Base-by-base conservation (phyloP, 2,329 filamentous ascomycete species). In the Talaromyces sp. region DNA sequence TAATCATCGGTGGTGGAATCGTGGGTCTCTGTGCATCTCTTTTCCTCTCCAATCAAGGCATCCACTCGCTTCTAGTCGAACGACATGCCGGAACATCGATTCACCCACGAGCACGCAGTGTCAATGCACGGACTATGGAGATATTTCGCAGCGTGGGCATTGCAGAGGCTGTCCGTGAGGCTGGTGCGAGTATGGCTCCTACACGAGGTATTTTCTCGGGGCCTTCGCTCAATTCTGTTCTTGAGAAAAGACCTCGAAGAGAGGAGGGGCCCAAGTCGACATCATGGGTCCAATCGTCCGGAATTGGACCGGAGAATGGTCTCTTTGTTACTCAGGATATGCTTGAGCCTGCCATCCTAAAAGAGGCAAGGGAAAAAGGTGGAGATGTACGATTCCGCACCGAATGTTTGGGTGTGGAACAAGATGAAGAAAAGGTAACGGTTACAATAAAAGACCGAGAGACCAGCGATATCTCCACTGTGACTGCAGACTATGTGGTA, bases 311-410 rank as follows among this genome's bases (percentile, higher is more conserved):
- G 12, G 60, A 61, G 44, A 34, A 57, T 47, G 60, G 60, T 40
- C 33, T 51, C 6, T 61, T 61, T 52, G 60, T 61, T n/a, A 61
- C 60, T 31, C 60, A 61, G 60, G 60, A 61, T 33, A 61, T 61
- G 60, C 55, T 61, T 23, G 60, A 61, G 31, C 60, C 60, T 4
- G 55, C 57, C 6, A 16, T 61, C 12, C 10, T 58, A 31, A 58
- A 61, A 18, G 50, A 28, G 12, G 60, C 60, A 18, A 51, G 7
- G 10, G 55, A 57, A 36, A 56, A n/a, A 33, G 55, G 50, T 18
- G 55, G 60, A 8, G 60, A 61, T 54, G 3, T 61, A 33, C n/a
- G 60, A 36, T 58, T 61, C 18, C 18, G 47, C 30, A 47, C 55
- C 5, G 55, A 61, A 53, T 61, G 60, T 34, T 5, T 28, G 8